phyloP scores from a whole-genome alignment of 768 basidiomycete genomes.

The Tremella mesenterica region DNA sequence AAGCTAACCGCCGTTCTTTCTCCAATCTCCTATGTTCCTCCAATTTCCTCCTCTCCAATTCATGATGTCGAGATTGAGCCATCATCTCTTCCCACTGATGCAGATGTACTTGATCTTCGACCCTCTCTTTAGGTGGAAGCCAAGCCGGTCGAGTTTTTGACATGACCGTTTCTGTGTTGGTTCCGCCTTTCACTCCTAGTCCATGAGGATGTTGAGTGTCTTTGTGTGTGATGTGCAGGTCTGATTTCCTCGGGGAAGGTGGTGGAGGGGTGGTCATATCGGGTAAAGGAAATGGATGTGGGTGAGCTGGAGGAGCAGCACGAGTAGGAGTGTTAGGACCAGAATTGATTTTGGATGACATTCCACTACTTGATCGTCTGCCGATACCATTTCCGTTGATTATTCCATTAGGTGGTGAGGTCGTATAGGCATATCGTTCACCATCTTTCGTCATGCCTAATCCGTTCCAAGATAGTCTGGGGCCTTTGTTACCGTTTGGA shows the following conservation, averaged over 20 bases:
- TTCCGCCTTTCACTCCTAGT: conserved; percentile 20
- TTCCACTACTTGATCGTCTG: background rate
- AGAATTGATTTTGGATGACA: background rate
- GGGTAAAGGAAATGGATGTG: conserved; percentile 31
- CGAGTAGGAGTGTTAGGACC: conserved; percentile 10
- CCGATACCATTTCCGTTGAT: background rate
- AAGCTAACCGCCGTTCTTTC: conserved; percentile 29
- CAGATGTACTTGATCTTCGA: conserved; percentile 39
- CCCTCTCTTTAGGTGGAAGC: conserved; percentile 38
- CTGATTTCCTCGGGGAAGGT: background rate
- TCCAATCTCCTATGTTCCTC: conserved; percentile 19
- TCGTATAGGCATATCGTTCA: background rate
- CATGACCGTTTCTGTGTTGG: conserved; percentile 33
- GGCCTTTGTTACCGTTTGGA: background rate
- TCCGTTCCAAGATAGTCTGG: conserved; percentile 6
- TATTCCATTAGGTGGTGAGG: background rate
- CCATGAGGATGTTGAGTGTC: conserved; percentile 3
- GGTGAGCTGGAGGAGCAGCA: conserved; percentile 36
- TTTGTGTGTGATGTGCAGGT: too few relatives aligned
- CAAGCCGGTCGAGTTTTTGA: conserved; percentile 37
- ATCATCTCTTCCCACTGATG: conserved; percentile 43
- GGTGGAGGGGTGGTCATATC: conserved; percentile 4
- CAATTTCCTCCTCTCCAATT: conserved; percentile 20
- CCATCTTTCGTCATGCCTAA: conserved; percentile 4
- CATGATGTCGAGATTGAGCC: conserved; percentile 30